phyloP scores from a whole-genome alignment of 345 rosid genomes.

The Heritiera fomes region DNA sequence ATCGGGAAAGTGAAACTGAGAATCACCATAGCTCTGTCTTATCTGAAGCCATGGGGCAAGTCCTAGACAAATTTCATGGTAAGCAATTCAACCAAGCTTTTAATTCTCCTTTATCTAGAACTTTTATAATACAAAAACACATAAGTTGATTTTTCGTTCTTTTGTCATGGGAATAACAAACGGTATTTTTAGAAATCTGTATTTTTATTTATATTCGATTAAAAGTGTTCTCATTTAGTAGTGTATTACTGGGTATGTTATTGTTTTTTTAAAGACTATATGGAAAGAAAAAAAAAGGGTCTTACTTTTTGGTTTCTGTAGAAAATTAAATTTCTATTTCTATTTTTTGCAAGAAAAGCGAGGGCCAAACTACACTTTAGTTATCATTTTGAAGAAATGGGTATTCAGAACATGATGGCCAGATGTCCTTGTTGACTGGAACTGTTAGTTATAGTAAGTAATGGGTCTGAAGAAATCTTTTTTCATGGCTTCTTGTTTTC shows the following conservation, averaged over 20 bases:
- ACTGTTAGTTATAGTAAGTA: background rate
- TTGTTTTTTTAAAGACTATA: too few relatives aligned
- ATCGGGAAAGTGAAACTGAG: background rate
- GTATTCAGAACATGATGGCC: background rate
- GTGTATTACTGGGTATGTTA: background rate
- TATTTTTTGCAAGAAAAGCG: background rate
- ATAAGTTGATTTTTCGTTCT: background rate
- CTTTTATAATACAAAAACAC: background rate
- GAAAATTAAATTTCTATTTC: background rate
- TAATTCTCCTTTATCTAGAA: background rate
- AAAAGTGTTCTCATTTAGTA: background rate
- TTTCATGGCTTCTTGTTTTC: background rate
- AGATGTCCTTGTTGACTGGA: background rate
- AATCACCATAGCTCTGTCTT: background rate
- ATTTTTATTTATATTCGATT: background rate
- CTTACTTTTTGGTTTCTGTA: background rate
- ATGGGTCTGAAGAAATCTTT: background rate
- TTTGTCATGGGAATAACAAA: background rate
- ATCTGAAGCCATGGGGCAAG: slow-evolving; percentile 59
- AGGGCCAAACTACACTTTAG: background rate
- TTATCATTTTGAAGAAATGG: background rate
- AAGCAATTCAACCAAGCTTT: background rate
- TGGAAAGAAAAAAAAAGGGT: background rate
- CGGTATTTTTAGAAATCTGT: background rate
- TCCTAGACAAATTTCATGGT: slow-evolving; percentile 71